Percentiles rank a stretch among this genome's conserved stretches.
Evolutionary conservation across 78 protist species (phyloP).

Genomic region (Isochrysis galbana): DNA sequence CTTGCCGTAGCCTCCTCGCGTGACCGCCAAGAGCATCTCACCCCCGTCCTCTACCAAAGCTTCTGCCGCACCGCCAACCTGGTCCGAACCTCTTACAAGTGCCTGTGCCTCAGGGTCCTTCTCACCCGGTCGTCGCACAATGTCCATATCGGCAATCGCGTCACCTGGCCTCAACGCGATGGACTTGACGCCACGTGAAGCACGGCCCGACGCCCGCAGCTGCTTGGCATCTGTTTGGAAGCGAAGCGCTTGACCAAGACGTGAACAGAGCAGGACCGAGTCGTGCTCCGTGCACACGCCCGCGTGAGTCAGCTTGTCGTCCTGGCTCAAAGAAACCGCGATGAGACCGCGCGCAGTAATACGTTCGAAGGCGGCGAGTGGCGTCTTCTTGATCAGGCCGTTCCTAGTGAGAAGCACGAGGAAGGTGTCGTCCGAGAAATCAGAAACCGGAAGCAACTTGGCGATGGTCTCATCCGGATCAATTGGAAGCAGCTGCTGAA

Average conservation of each 20-base stretch:
- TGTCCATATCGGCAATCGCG: neutral
- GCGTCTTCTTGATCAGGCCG: constrained; percentile 19
- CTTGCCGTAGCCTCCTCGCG: neutral
- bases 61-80: neutral
- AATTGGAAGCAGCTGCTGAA: constrained; percentile 20
- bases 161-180: neutral
- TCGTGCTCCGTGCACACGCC: neutral
- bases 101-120: neutral
- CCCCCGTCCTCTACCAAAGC: neutral
- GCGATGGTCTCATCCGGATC: neutral
- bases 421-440: neutral
- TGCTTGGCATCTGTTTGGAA: neutral
- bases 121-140: neutral
- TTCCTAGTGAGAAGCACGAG: neutral
- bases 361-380: neutral
- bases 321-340: neutral
- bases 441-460: neutral
- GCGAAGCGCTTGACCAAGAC: neutral
- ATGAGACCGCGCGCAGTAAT: neutral
- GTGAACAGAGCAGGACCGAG: neutral
- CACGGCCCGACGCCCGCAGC: neutral
- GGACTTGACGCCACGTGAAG: neutral
- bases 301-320: neutral
- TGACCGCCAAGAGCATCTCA: neutral
- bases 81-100: neutral